Evolutionary conservation across 2,329 filamentous ascomycete species (phyloP).

Genomic region (Colletotrichum horii): DNA sequence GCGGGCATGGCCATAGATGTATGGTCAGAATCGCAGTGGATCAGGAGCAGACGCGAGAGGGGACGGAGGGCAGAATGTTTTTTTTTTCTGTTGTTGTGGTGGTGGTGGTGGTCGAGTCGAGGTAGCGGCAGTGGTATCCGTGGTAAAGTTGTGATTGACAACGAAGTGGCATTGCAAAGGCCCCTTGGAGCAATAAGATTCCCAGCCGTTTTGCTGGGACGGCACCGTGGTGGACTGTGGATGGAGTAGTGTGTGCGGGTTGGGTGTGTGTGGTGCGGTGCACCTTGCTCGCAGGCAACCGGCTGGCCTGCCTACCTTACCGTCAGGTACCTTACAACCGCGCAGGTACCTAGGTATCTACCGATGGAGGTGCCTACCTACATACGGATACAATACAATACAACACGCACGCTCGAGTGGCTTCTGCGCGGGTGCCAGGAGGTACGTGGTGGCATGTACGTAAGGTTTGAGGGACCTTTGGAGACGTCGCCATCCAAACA

Average conservation of each 20-base stretch:
- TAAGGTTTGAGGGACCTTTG: conserved; percentile 11
- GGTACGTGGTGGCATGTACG: conserved; percentile 7
- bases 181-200: conserved; percentile 23
- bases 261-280: background rate
- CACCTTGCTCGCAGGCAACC: background rate
- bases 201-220: conserved; percentile 21
- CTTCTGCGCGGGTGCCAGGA: background rate
- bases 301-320: background rate
- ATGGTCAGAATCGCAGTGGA: background rate
- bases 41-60: background rate
- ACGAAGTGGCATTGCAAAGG: conserved; percentile 21
- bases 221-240: conserved; percentile 12
- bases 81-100: conserved; percentile 13
- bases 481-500: conserved; percentile 16
- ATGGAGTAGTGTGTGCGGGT: background rate
- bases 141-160: conserved; percentile 9
- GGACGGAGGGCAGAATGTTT: background rate
- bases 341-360: background rate
- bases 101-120: background rate
- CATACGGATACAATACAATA: background rate
- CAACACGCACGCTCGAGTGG: background rate
- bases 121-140: background rate
- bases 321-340: background rate
- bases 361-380: background rate
- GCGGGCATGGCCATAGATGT: conserved; percentile 7